Conservation (phyloP, 1,284 basidiomycete genomes). For the Ganoderma multipileum region DNA sequence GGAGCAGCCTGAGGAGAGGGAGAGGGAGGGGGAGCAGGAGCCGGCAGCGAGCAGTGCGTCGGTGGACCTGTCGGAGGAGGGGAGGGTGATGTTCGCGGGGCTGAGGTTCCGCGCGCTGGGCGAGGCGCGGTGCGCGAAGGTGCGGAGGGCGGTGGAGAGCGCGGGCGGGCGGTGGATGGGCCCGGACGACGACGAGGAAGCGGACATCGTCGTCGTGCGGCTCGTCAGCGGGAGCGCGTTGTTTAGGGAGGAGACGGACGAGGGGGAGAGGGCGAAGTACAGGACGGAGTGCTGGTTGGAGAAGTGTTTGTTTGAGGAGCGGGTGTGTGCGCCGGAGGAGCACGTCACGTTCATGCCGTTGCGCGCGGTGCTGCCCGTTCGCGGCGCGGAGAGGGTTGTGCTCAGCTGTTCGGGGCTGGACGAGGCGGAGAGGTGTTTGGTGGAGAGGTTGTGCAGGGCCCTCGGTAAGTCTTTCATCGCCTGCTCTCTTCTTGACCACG, state of each 20-base stretch:
- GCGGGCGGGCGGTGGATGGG: slow-evolving; percentile 58
- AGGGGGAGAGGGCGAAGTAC: slow-evolving; percentile 55
- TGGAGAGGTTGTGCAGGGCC: slow-evolving; percentile 66
- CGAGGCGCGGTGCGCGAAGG: slow-evolving; percentile 62
- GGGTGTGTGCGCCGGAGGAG: slow-evolving; percentile 63
- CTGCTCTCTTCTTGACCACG: neutral
- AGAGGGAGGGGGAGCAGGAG: neutral
- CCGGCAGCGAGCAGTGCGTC: neutral
- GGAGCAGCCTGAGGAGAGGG: too few species aligned
- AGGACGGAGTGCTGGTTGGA: slow-evolving; percentile 88
- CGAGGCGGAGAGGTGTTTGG: slow-evolving; percentile 64
- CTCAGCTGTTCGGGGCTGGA: slow-evolving; percentile 78
- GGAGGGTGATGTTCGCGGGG: slow-evolving; percentile 54
- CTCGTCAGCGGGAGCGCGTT: slow-evolving; percentile 74
- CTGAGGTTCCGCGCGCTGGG: slow-evolving; percentile 64
- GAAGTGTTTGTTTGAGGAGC: slow-evolving; percentile 72
- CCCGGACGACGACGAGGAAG: slow-evolving; percentile 51
- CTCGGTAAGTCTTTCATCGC: slow-evolving; percentile 53
- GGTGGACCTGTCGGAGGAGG: slow-evolving; percentile 16
- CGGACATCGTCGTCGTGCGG: slow-evolving; percentile 71
- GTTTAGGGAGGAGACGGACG: slow-evolving; percentile 58
- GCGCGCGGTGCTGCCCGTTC: slow-evolving; percentile 50
- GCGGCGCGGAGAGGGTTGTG: slow-evolving; percentile 58
- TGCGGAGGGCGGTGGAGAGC: slow-evolving; percentile 63
- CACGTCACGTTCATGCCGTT: slow-evolving; percentile 72